Conservation (phyloP, 495 filamentous ascomycete genomes). For the Penicillium pancosmium region DNA sequence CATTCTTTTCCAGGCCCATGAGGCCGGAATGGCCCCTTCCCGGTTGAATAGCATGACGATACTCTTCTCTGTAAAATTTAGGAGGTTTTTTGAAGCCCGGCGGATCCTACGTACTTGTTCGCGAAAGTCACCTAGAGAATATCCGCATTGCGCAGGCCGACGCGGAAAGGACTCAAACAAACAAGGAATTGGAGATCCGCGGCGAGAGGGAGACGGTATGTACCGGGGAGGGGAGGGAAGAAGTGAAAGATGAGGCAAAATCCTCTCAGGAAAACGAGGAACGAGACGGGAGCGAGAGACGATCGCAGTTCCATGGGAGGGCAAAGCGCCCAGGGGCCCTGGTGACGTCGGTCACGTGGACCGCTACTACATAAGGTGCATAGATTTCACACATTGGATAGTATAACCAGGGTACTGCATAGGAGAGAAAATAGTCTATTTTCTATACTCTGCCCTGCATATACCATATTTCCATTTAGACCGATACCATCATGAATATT, state of each 20-base stretch:
- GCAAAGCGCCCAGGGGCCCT: constrained; percentile 7
- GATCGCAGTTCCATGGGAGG: constrained; percentile 27
- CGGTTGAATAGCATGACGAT: constrained; percentile 33
- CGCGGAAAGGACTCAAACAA: constrained; percentile 6
- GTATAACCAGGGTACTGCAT: neutral
- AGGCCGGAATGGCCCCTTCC: constrained; percentile 32
- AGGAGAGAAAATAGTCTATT: too few species aligned
- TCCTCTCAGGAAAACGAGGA: neutral
- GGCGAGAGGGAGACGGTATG: constrained; percentile 2
- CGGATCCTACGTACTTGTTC: constrained; percentile 16
- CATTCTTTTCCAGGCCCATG: constrained; percentile 43
- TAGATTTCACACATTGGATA: neutral
- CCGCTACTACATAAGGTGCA: neutral
- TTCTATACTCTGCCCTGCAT: too few species aligned
- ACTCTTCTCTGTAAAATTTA: neutral
- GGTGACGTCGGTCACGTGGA: constrained; percentile 11
- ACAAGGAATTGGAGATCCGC: neutral
- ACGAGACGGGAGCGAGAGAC: constrained; percentile 20
- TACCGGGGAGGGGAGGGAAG: constrained; percentile 4
- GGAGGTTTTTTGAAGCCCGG: constrained; percentile 1
- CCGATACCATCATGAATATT: neutral
- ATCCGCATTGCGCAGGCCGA: constrained; percentile 31
- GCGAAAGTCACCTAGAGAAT: constrained; percentile 10
- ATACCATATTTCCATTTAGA: too few species aligned
- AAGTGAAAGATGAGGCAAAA: constrained; percentile 8